phyloP scores from a whole-genome alignment of 495 filamentous ascomycete species.

The Astrothelium macrocarpum region DNA sequence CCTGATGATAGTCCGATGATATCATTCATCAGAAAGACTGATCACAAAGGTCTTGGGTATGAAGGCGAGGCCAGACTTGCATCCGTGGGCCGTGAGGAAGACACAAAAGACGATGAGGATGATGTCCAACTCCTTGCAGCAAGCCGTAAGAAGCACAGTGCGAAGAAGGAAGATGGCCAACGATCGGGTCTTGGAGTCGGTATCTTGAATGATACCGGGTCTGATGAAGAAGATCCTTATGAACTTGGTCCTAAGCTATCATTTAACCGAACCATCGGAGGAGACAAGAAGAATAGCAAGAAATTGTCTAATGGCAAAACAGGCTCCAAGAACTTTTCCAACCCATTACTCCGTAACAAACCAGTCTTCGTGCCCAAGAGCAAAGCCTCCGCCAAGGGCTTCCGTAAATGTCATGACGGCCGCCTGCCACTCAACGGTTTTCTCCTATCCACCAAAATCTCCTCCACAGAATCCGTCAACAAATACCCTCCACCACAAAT shows the following conservation, averaged over 20 bases:
- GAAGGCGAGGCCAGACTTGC: slow-evolving; percentile 52
- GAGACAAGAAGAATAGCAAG: slow-evolving; percentile 77
- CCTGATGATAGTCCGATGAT: slow-evolving; percentile 75
- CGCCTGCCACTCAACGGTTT: slow-evolving; percentile 81
- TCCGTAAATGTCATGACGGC: slow-evolving; percentile 81
- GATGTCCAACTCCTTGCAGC: slow-evolving; percentile 13
- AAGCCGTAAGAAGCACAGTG: slow-evolving; percentile 11
- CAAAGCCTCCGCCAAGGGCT: slow-evolving; percentile 39
- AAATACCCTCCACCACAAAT: slow-evolving; percentile 68
- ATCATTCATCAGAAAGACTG: slow-evolving; percentile 61
- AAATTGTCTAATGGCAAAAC: slow-evolving; percentile 35
- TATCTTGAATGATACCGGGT: slow-evolving; percentile 85
- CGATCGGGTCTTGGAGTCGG: slow-evolving; percentile 68
- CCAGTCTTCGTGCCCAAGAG: slow-evolving; percentile 68
- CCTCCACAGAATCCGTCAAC: slow-evolving; percentile 44
- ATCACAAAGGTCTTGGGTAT: slow-evolving; percentile 76
- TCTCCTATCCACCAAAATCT: slow-evolving; percentile 50
- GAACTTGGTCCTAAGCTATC: slow-evolving; percentile 82
- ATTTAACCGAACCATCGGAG: slow-evolving; percentile 78
- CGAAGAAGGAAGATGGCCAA: slow-evolving; percentile 30
- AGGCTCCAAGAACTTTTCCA: slow-evolving; percentile 38
- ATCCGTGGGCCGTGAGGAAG: slow-evolving; percentile 12
- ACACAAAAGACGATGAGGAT: slow-evolving; percentile 15
- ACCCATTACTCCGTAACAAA: slow-evolving; percentile 57
- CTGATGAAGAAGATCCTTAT: slow-evolving; percentile 95